Percentiles rank a stretch among this genome's conserved stretches.
These are phyloP conservation scores for Apodospora peruviana DNA, from an alignment of 495 filamentous ascomycete genomes.

Conservation along the genomic window DNA sequence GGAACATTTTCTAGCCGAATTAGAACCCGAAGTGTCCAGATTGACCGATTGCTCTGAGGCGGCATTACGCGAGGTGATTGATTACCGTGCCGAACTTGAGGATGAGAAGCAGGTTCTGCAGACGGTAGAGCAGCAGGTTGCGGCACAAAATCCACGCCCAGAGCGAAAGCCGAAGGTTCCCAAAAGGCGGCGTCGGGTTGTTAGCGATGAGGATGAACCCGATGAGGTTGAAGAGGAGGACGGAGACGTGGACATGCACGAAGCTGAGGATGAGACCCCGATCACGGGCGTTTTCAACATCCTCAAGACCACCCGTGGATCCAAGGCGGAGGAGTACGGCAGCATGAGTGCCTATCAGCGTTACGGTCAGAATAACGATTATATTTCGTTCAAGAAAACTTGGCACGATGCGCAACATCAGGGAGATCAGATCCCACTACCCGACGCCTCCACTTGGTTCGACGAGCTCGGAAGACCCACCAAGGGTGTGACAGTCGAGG, in stretches of 20 bases:
- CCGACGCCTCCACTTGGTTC: conserved; percentile 72
- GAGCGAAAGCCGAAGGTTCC: conserved; percentile 14
- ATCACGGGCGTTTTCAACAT: conserved; percentile 25
- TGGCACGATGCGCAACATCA: conserved; percentile 72
- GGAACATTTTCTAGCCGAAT: conserved; percentile 10
- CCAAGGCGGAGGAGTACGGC: conserved; percentile 32
- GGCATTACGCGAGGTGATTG: conserved; percentile 39
- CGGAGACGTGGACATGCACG: conserved; percentile 18
- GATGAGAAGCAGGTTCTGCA: conserved; percentile 36
- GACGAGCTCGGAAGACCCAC: conserved; percentile 41
- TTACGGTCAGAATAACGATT: conserved; percentile 77
- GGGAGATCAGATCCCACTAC: conserved; percentile 57
- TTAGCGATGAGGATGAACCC: conserved; percentile 21
- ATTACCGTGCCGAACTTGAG: conserved; percentile 41
- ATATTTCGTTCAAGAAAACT: conserved; percentile 68
- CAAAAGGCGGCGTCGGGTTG: conserved; percentile 12
- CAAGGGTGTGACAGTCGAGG: conserved; percentile 24
- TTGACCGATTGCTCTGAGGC: conserved; percentile 36
- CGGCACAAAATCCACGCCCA: conserved; percentile 34
- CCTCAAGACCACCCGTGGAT: conserved; percentile 29
- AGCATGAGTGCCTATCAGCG: conserved; percentile 34
- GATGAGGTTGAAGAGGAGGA: conserved; percentile 25
- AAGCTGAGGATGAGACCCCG: conserved; percentile 13
- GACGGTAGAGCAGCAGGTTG: conserved; percentile 41
- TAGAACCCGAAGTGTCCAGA: conserved; percentile 18